These are phyloP conservation scores for Chaetomium strumarium DNA, from an alignment of 2,329 filamentous ascomycete genomes.

Conservation along the genomic window DNA sequence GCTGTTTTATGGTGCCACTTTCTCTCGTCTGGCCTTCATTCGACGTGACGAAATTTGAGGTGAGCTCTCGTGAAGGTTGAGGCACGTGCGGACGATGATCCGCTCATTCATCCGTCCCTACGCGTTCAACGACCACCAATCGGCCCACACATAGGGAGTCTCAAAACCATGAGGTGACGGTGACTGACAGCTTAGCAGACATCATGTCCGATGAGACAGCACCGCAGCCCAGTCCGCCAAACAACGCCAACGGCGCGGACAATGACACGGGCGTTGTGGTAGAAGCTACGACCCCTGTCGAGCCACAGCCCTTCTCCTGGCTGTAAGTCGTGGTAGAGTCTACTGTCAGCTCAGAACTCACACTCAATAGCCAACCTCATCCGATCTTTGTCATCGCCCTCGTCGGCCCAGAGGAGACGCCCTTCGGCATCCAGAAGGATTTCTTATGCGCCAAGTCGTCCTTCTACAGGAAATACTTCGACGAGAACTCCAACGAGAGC, in stretches of 20 bases:
- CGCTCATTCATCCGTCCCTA: no score
- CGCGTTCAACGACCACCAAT: neutral
- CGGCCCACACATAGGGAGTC: neutral
- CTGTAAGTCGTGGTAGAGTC: slow-evolving; percentile 23
- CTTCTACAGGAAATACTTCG: slow-evolving; percentile 44
- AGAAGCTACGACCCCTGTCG: neutral
- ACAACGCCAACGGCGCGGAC: neutral
- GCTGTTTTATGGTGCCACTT: neutral
- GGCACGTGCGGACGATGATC: neutral
- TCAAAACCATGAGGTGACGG: neutral
- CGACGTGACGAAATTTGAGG: no score
- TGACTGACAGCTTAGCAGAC: neutral
- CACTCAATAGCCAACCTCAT: slow-evolving; percentile 43
- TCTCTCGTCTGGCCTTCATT: neutral
- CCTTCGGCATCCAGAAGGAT: slow-evolving; percentile 55
- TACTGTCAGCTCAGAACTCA: slow-evolving; percentile 1
- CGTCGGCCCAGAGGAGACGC: slow-evolving; percentile 45
- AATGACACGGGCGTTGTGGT: neutral
- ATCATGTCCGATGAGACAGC: slow-evolving; percentile 12
- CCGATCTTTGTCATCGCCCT: slow-evolving; percentile 50
- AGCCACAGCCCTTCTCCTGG: slow-evolving; percentile 27
- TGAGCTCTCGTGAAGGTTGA: neutral
- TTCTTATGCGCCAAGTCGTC: slow-evolving; percentile 49
- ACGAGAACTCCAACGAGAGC: slow-evolving; percentile 29
- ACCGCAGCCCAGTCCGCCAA: neutral